Base-by-base conservation (phyloP, 2,329 filamentous ascomycete species). In the Xylariales sp. region DNA sequence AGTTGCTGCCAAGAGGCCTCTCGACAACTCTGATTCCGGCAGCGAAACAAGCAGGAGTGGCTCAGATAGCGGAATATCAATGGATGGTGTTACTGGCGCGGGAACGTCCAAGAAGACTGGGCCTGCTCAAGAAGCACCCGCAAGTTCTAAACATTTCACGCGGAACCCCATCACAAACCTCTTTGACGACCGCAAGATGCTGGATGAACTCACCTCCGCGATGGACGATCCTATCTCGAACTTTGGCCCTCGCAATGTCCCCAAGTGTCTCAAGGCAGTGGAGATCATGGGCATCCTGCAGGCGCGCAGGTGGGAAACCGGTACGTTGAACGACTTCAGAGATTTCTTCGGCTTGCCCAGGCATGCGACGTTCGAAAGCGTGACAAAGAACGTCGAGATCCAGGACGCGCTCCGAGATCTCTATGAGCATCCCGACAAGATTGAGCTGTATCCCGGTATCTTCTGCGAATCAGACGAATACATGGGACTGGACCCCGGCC, bases 381-480 rank as follows among this genome's bases (percentile, higher is more conserved):
- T 84, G 51, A 81, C 75, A 46, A 59, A 65, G 2, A 66, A 83
- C 45, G 62, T 65, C 2, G 67, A 76, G n/a, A 72, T 83, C 20
- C 69, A 71, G 2, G 62, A 70, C 19, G 62, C 69, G 6, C 65
- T 84, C 4, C 70, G 75, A 42, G 67, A 75, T 46, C 61, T 84
- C 11, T 84, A 84, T 56, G 69, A 72, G 16, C 68, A 80, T 33
- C 78, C 79, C 0, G 81, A 84, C 46, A 75, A 74, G 53, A 77
- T 87, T 11, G 83, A 87, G 52, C 65, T 86, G 5, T 86, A 86
- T 50, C 81, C 82, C 1, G 83, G 83, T 8, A 60, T 86, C 2
- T 72, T 85, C 43, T 63, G 74, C n/a, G 78, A 82, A 52, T 69
- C 77, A 37, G 62, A 65, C 20, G 79, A 80, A 51, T 25, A 7